Base-by-base conservation (phyloP, 495 filamentous ascomycete genomes). In the Penicillium verhagenii region DNA sequence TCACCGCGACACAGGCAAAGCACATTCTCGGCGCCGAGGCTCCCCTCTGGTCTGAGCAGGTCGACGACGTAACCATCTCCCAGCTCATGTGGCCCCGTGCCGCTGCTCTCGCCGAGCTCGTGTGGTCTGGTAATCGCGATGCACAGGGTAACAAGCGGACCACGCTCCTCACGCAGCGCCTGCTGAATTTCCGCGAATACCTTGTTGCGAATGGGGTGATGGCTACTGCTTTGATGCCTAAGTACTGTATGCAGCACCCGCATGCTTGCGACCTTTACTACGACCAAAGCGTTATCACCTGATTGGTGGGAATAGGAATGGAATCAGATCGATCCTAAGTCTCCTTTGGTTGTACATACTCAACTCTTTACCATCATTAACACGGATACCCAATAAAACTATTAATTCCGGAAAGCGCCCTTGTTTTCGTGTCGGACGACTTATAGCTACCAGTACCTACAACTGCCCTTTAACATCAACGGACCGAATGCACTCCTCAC, bases 161-260 rank as follows among this genome's bases (percentile, higher is more conserved):
- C 0, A 83, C 76, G 14, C 46, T 67, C 35, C 65, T 83, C 29
- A 82, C 79, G 7, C 78, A 82, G 71, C 71, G 80, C 19, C 70
- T 83, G 13, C 66, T 83, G 21, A 83, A 83, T 56, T 83, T 83
- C 67, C 70, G 80, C 4, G 80, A 83, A 59, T 83, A 81, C 54
- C 65, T 83, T 6, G 72, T 83, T 38, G 79, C 78, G 0, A 80
- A 79, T 59, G 79, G 79, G 8, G 70, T 83, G 1, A 61, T 65
- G 61, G 80, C 80, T 19, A 59, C 70, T 29, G 69, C 74, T 9
- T 48, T 82, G 33, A 69, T 79, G 62, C 75, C 79, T 7, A 82
- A 81, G 70, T 82, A 79, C 54, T 83, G 80, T 54, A 57, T 81
- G 60, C 72, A 80, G 66, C 70, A 83, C 59, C 78, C 79, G 19